Evolutionary conservation across 208 protist genomes (phyloP).

Genomic region (Polymyxa betae): DNA sequence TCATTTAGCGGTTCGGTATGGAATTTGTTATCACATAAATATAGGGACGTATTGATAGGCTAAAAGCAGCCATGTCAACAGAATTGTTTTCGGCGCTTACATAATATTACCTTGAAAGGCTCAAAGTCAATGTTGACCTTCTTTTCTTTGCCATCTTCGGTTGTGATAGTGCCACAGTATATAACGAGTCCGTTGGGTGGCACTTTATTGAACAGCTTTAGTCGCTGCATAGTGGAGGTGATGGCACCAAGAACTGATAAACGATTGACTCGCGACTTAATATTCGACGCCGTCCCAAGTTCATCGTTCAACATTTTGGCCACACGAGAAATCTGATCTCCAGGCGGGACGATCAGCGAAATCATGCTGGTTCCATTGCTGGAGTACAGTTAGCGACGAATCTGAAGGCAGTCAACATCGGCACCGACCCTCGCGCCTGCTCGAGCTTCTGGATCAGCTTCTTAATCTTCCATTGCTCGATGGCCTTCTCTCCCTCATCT

Average conservation of each 20-base stretch:
- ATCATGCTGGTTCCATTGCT: slow-evolving; percentile 98
- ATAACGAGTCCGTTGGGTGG: slow-evolving; percentile 96
- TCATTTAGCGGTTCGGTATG: slow-evolving; percentile 86
- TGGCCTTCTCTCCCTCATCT: slow-evolving; percentile 55
- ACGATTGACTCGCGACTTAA: slow-evolving; percentile 98
- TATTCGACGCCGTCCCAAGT: slow-evolving; percentile 98
- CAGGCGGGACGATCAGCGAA: slow-evolving; percentile 97
- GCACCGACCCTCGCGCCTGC: slow-evolving; percentile 83
- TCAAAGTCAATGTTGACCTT: slow-evolving; percentile 98
- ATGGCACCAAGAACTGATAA: slow-evolving; percentile 87
- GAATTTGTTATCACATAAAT: slow-evolving; percentile 88
- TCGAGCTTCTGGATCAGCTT: slow-evolving; percentile 97
- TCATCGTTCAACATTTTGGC: slow-evolving; percentile 99
- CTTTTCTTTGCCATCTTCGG: slow-evolving; percentile 98
- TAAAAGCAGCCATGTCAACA: no score
- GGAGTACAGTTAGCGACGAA: neutral
- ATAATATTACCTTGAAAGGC: no score
- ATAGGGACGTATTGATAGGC: slow-evolving; percentile 97
- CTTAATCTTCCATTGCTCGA: slow-evolving; percentile 99
- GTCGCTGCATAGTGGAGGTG: slow-evolving; percentile 82
- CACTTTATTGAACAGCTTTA: slow-evolving; percentile 87
- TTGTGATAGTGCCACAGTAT: slow-evolving; percentile 98
- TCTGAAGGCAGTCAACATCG: slow-evolving; percentile 44
- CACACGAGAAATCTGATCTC: slow-evolving; percentile 94
- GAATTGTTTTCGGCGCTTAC: no score